Base-by-base conservation (phyloP, 73 alveolate species). In the Tetrahymena thermophila region DNA sequence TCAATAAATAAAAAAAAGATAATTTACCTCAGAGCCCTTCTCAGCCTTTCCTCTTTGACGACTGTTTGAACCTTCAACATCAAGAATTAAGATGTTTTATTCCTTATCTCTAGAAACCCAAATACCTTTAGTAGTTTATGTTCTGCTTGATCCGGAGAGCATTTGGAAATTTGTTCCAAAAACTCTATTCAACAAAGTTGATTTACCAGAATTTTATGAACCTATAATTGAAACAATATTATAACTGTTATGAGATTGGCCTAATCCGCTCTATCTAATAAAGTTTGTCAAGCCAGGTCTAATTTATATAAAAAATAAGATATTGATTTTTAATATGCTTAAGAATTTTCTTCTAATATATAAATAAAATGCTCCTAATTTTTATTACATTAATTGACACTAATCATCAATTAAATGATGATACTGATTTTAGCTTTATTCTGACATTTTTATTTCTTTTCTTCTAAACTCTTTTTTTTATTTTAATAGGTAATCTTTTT, bases 221-320 rank as follows among this genome's bases (percentile, higher is more conserved):
- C 99, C 99, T 93, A 97, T 97, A 85, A 97, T 97, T n/a, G 99
- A 96, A 85, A 97, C 96, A 84, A 97, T 96, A 56, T 97, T 97
- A 96, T 97, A 97, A 85, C 96, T 95, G 43, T 94, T 94, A 35
- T 98, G 98, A 2, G 94, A 96, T 25, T 96, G 37, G 44, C 85
- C 93, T 31, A 94, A 85, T 9, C 96, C 96, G 11, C 43, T 25
- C 11, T 71, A 71, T 71, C 89, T 71, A 10, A 71, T 71, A 71
- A 71, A 71, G 3, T 71, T 71, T 25, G 89, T 71, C 31, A 71
- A 71, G 5, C 89, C 89, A 71, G 89, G 89, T 25, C 89, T 71
- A 71, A 28, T 71, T 71, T 23, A 71, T 71, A 28, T 1, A 71
- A 71, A 71, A 71, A 71, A 31, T n/a, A n/a, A 71, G 17, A 25